Evolutionary conservation across 164 flowering plant species (phyloP).

Genomic region (Stephania yunnanensis): DNA sequence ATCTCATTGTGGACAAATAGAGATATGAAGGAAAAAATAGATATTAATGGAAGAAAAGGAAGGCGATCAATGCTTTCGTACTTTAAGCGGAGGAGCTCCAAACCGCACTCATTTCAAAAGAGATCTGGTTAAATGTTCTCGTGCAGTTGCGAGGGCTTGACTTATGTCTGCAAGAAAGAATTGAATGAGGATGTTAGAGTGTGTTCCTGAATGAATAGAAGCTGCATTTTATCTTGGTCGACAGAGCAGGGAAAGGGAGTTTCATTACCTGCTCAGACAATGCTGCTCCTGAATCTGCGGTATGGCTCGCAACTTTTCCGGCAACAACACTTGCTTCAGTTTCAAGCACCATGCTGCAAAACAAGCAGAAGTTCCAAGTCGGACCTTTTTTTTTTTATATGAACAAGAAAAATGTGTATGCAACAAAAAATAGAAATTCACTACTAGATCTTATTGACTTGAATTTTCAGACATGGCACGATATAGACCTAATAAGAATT

Average conservation of each 20-base stretch:
- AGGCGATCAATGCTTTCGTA: background rate
- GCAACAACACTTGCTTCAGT: slow-evolving; percentile 46
- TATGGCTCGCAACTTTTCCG: slow-evolving; percentile 48
- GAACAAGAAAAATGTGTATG: background rate
- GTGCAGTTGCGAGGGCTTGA: slow-evolving; percentile 70
- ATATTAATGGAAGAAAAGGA: background rate
- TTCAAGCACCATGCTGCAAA: slow-evolving; percentile 33
- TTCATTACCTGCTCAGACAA: slow-evolving; percentile 57
- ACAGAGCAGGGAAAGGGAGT: background rate
- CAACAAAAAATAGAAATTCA: background rate
- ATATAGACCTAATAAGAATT: no score
- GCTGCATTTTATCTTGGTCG: background rate
- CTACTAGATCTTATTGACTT: background rate
- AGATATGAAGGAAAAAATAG: background rate
- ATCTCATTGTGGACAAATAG: slow-evolving; percentile 1
- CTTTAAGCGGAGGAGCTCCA: background rate
- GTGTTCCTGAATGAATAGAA: background rate
- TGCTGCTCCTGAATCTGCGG: slow-evolving; percentile 44
- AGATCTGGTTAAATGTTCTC: slow-evolving; percentile 62
- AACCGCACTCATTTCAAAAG: slow-evolving; percentile 38
- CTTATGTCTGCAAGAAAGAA: slow-evolving; percentile 44
- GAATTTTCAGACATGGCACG: background rate
- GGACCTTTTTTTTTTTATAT: background rate
- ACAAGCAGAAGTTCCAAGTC: slow-evolving; percentile 3
- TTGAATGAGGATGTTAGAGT: background rate